These are phyloP conservation scores for Candida schatavii DNA, from an alignment of 805 yeast species.

Conservation along the genomic window DNA sequence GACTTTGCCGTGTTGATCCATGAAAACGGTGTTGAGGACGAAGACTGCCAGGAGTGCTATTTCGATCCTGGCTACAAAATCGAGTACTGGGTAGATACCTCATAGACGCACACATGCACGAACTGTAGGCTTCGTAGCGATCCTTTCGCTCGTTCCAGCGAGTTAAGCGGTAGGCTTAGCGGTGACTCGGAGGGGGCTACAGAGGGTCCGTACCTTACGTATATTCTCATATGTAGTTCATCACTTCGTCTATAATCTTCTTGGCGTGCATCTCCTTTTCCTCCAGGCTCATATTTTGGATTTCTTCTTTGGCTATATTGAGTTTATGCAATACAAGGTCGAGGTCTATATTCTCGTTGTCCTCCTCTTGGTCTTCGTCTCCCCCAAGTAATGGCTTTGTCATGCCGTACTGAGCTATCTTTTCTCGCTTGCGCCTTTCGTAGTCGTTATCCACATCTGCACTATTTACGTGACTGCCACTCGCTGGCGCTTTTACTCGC, in stretches of 20 bases:
- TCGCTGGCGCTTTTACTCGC: background rate
- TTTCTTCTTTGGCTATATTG: conserved; percentile 32
- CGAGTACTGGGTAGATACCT: conserved; percentile 17
- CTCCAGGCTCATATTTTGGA: conserved; percentile 18
- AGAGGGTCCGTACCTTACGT: too few species aligned
- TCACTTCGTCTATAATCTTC: conserved; percentile 35
- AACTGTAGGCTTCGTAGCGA: too few species aligned
- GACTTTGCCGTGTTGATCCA: conserved; percentile 89
- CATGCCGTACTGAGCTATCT: conserved; percentile 2
- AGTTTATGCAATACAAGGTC: conserved; percentile 31
- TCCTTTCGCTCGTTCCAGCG: too few species aligned
- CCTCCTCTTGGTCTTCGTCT: conserved; percentile 8
- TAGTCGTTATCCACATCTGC: background rate
- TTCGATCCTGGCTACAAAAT: conserved; percentile 57
- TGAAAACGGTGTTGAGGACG: conserved; percentile 76
- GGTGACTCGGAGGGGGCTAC: too few species aligned
- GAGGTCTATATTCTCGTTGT: conserved; percentile 18
- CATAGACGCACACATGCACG: too few species aligned
- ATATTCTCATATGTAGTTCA: conserved; percentile 39
- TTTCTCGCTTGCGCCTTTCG: background rate
- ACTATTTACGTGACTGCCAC: background rate
- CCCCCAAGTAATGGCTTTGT: conserved; percentile 7
- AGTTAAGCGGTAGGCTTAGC: too few species aligned
- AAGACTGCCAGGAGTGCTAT: conserved; percentile 79
- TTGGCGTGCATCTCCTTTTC: conserved; percentile 32